Conservation (phyloP, 495 filamentous ascomycete genomes). For the Penicillium salamii region DNA sequence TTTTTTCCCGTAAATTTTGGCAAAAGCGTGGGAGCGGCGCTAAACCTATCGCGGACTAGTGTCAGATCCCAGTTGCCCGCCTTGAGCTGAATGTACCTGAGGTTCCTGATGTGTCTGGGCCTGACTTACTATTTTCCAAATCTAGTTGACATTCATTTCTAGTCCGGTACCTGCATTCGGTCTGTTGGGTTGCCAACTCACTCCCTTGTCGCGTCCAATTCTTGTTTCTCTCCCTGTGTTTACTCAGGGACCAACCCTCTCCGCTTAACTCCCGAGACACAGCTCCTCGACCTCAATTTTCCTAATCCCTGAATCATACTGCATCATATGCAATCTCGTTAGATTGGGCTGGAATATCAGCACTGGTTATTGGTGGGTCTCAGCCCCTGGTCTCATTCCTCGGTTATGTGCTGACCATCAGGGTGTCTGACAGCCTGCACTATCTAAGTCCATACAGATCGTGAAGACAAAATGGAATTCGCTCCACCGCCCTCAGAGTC, state of each 20-base stretch:
- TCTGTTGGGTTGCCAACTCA: neutral
- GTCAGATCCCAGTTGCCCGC: conserved; percentile 29
- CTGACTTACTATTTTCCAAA: neutral
- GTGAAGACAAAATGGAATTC: conserved; percentile 26
- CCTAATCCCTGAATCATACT: neutral
- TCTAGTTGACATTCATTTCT: conserved; percentile 2
- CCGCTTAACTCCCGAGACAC: conserved; percentile 7
- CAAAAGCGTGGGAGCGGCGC: conserved; percentile 22
- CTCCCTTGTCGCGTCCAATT: neutral
- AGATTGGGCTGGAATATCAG: conserved; percentile 9
- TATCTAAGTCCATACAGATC: neutral
- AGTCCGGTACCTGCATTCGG: neutral
- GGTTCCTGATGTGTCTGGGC: neutral
- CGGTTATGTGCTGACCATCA: neutral
- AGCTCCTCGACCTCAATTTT: conserved; percentile 6
- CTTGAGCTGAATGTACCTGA: conserved; percentile 23
- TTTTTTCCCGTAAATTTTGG: conserved; percentile 33
- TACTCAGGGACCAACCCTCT: conserved; percentile 10
- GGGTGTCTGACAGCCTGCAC: conserved; percentile 11
- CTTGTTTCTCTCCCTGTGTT: neutral
- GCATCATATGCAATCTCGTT: conserved; percentile 3
- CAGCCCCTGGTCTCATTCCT: neutral
- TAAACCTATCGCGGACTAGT: conserved; percentile 44
- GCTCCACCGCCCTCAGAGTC: conserved; percentile 21
- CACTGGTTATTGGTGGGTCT: conserved; percentile 12